A percentile compares a stretch with the other conserved stretches of the same genome.
These are phyloP conservation scores for Castanea mollissima DNA, from an alignment of 306 rosid species.

Conservation along the genomic window DNA sequence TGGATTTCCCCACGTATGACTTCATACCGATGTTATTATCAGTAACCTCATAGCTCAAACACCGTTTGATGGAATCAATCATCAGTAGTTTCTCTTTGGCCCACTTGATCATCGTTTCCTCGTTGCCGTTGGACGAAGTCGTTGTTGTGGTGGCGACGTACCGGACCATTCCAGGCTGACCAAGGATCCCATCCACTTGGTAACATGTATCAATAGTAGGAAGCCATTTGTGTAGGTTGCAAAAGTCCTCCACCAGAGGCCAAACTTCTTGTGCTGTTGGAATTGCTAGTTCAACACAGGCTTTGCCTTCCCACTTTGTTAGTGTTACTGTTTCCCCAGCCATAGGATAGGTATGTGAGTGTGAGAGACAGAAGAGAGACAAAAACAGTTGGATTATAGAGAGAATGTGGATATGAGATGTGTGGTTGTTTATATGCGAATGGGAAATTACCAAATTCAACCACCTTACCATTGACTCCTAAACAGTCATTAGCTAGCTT, in stretches of 20 bases:
- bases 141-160: conserved; percentile 33
- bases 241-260: conserved; percentile 49
- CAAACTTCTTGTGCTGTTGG: conserved; percentile 28
- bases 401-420: not conserved
- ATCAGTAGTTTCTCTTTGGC: conserved; percentile 50
- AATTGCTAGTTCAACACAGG: conserved; percentile 5
- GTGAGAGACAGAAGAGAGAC: not conserved
- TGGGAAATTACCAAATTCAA: not conserved
- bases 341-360: not conserved
- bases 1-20: conserved; percentile 36
- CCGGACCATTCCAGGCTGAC: conserved; percentile 48
- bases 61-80: conserved; percentile 42
- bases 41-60: conserved; percentile 41
- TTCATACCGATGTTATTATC: conserved; percentile 52
- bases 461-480: not conserved
- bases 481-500: not conserved
- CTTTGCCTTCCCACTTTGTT: conserved; percentile 37
- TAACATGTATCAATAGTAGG: conserved; percentile 35
- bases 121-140: not conserved
- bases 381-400: too few species aligned
- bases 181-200: conserved; percentile 38
- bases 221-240: conserved; percentile 43
- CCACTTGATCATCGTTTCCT: conserved; percentile 24
- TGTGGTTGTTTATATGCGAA: not conserved
- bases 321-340: conserved; percentile 2